These are phyloP conservation scores for Omphalotus guepiniiformis DNA, from an alignment of 768 basidiomycete species.

Conservation along the genomic window DNA sequence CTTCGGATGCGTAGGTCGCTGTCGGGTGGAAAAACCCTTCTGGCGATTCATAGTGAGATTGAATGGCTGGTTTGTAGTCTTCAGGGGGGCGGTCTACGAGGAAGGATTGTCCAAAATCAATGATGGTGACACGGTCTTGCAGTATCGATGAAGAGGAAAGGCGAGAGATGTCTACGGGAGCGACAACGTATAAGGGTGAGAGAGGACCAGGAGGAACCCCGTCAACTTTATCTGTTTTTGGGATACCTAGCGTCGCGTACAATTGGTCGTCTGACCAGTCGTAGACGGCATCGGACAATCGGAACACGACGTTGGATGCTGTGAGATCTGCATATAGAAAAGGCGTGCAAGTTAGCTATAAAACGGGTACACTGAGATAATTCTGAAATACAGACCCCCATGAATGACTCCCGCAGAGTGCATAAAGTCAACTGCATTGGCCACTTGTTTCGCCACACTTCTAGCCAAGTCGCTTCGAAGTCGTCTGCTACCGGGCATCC, in stretches of 20 bases:
- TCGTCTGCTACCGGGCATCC: not conserved
- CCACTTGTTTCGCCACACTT: not conserved
- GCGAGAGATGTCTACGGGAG: not conserved
- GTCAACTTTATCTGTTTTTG: constrained; percentile 1
- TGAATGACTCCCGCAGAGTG: not conserved
- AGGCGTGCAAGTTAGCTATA: not conserved
- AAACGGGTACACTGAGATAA: too few species aligned
- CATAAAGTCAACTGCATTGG: not conserved
- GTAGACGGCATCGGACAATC: not conserved
- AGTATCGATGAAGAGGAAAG: constrained; percentile 16
- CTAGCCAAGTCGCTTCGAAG: not conserved
- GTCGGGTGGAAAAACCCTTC: not conserved
- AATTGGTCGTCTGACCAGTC: not conserved
- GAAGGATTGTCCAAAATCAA: constrained; percentile 25
- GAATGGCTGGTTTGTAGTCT: constrained; percentile 18
- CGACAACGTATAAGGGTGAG: not conserved
- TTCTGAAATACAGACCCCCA: too few species aligned
- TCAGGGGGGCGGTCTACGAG: constrained; percentile 12
- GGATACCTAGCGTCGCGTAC: not conserved
- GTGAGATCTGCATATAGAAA: not conserved
- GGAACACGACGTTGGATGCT: constrained; percentile 1
- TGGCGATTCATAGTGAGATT: constrained; percentile 12
- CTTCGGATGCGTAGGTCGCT: constrained; percentile 1
- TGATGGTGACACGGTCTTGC: constrained; percentile 18
- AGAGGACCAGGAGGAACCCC: not conserved